Evolutionary conservation across 257 asterid genomes (phyloP).

Genomic region (Rubia yunnanensis): DNA sequence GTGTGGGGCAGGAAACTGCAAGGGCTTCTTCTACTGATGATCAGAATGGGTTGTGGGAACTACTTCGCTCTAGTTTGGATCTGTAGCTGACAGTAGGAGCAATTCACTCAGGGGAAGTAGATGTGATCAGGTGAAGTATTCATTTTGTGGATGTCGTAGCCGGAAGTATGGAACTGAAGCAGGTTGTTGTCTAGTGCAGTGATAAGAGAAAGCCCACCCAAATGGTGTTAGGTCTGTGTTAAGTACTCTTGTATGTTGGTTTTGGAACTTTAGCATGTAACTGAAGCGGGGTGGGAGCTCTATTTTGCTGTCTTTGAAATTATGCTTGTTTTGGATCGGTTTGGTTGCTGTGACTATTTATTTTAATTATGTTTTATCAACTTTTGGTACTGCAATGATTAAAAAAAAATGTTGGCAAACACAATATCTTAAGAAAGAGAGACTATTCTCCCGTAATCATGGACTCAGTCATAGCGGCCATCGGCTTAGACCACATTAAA

Average conservation of each 20-base stretch:
- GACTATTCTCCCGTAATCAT: too few species aligned
- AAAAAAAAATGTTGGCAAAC: too few species aligned
- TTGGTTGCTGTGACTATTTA: too few species aligned
- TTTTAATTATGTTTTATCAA: neutral
- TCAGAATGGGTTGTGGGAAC: neutral
- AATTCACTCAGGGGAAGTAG: neutral
- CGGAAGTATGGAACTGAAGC: neutral
- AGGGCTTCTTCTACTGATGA: slow-evolving; percentile 60
- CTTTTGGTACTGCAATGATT: neutral
- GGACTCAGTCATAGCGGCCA: neutral
- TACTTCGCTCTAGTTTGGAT: slow-evolving; percentile 7
- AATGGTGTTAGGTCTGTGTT: slow-evolving; percentile 20
- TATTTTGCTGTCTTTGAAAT: neutral
- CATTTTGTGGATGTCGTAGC: neutral
- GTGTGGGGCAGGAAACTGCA: slow-evolving; percentile 69
- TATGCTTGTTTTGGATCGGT: neutral
- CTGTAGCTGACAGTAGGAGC: slow-evolving; percentile 5
- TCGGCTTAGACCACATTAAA: neutral
- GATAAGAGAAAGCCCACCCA: neutral
- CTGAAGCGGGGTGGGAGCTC: slow-evolving; percentile 12
- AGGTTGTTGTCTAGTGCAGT: neutral
- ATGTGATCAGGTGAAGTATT: neutral
- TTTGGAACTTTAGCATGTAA: slow-evolving; percentile 11
- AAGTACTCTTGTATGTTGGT: slow-evolving; percentile 1
- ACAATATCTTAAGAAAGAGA: neutral